Conservation (phyloP, 495 filamentous ascomycete species). For the Thozetella sp. region DNA sequence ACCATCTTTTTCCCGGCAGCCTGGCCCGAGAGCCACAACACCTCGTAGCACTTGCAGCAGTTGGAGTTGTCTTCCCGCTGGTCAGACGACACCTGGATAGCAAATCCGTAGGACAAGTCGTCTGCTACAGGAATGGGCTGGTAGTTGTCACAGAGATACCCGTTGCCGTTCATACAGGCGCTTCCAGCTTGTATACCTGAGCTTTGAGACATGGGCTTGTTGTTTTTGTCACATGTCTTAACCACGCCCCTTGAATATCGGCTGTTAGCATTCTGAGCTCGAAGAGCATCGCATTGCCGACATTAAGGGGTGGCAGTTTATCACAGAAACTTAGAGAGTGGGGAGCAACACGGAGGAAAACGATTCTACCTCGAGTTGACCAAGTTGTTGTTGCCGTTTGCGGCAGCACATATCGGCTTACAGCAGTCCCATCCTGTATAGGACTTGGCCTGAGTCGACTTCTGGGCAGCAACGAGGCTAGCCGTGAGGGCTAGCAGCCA, state of each 20-base stretch:
- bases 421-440: conserved; percentile 4
- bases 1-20: conserved; percentile 52
- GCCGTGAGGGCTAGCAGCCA: background rate
- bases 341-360: background rate
- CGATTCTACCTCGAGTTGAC: background rate
- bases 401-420: background rate
- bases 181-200: conserved; percentile 12
- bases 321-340: background rate
- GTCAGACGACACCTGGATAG: conserved; percentile 37
- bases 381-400: background rate
- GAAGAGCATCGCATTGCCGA: too few relatives aligned
- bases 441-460: background rate
- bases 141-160: conserved; percentile 51
- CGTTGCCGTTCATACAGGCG: conserved; percentile 32
- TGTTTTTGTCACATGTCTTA: conserved; percentile 46
- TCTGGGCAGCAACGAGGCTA: background rate
- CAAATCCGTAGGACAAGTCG: conserved; percentile 48
- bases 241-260: conserved; percentile 21
- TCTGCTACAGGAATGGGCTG: conserved; percentile 44
- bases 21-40: conserved; percentile 15
- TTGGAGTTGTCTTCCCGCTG: conserved; percentile 21
- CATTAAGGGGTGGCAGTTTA: too few relatives aligned
- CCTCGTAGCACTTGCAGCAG: conserved; percentile 53
- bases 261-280: background rate
- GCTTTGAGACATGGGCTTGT: conserved; percentile 22